Evolutionary conservation across 257 asterid species (phyloP), one percentile per base, ranked within the genome.

Genomic region (Solanum raphanifolium): DNA sequence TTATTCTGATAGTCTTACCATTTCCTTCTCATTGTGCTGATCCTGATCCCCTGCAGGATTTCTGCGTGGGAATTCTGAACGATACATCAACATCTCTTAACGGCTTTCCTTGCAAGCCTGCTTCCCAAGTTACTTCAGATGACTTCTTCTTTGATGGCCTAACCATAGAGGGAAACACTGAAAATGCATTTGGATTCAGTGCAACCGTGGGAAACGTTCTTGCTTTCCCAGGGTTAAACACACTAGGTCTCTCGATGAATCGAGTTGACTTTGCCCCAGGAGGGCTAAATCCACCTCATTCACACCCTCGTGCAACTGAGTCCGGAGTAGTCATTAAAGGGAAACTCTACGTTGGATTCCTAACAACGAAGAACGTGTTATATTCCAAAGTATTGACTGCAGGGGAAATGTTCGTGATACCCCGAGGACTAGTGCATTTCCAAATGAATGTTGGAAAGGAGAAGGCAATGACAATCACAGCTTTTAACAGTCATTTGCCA

Each of bases 401-500:
- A 1, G 98, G 96, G 11, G 87, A 90, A 81, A 90, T 95, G 94
- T 94, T 93, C 39, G 95, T 94, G 87, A 39, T 93, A 23, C 98
- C 96, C 1, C 88, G 84, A 68, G 96, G 98, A 5, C 84, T 94
- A 0, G 86, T 93, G 86, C 96, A 95, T 84, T 94, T 92, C 27
- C 98, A 93, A 86, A 31, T 90, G 93, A 95, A 95, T 73, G 86
- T 92, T 62, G 98, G 98, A 4, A n/a, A 89, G 34, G 92, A 66
- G 15, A 90, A 90, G 74, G 96, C 94, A 7, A 62, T 86, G 35
- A 58, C 92, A 20, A 87, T 88, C 36, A 90, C 95, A 9, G 93
- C 95, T 46, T 95, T 95, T 79, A 93, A 94, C 83, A 93, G 98
- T 89, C 98, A 94, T 11, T 84, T 92, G 76, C 96, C 96, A 2